Conservation (phyloP, 129 eudicot genomes). For the Pulicaria dysenterica region DNA sequence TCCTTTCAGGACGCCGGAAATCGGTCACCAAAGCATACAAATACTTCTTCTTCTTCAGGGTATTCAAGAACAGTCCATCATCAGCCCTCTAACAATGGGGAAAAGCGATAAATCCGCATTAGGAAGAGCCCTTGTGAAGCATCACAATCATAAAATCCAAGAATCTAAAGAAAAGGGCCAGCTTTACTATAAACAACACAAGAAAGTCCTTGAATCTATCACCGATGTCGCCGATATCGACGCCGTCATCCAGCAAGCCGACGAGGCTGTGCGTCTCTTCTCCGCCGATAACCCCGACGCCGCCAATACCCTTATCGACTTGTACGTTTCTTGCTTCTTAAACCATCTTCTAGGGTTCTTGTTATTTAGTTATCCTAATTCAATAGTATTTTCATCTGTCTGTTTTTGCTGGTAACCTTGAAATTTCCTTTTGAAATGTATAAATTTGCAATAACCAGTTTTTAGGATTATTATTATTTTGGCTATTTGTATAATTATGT, state of each 20-base stretch:
- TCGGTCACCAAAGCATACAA: neutral
- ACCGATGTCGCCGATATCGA: slow-evolving; percentile 91
- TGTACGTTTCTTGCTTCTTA: slow-evolving; percentile 38
- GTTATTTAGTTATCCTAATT: neutral
- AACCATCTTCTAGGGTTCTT: neutral
- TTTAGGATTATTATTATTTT: no score
- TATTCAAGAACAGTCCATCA: neutral
- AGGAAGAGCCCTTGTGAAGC: slow-evolving; percentile 89
- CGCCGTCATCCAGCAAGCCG: slow-evolving; percentile 84
- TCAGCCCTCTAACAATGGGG: slow-evolving; percentile 45
- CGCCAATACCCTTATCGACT: slow-evolving; percentile 48
- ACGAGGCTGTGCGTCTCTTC: slow-evolving; percentile 69
- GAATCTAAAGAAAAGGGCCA: slow-evolving; percentile 78
- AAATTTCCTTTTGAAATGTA: no score
- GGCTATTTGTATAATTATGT: no score
- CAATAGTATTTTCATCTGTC: no score
- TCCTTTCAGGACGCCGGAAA: neutral
- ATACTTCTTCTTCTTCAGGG: neutral
- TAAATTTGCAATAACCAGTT: no score
- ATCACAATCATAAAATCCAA: slow-evolving; percentile 80
- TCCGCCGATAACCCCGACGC: slow-evolving; percentile 51
- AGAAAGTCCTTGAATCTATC: slow-evolving; percentile 80
- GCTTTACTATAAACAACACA: slow-evolving; percentile 56
- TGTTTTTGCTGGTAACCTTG: no score
- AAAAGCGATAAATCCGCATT: slow-evolving; percentile 69